Evolutionary conservation across 148 eudicot genomes (phyloP), one percentile per base, ranked within the genome.

Genomic region (Vaccinium darrowii): DNA sequence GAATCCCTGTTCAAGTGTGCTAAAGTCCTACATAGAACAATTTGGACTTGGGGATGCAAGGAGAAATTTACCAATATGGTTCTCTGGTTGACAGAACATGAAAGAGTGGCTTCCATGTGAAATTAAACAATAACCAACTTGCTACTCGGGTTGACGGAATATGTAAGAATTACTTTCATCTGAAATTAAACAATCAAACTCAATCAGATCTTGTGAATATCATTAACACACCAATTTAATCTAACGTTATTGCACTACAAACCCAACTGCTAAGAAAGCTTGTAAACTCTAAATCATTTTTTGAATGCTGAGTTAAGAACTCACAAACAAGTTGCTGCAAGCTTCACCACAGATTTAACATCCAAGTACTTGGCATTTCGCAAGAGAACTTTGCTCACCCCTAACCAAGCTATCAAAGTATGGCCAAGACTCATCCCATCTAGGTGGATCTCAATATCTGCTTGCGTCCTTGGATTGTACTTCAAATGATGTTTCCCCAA

Each of bases 141-240:
- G 33, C 33, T 30, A 0, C 33, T 30, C 33, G 33, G 33, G 33
- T 1, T 30, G 95, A 39, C 90, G 94, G 76, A 92, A 94, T 84
- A 86, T 82, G 88, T 89, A 97, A 50, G 98, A 88, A 84, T 97
- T 98, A 80, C 92, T 90, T 85, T 98, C 99, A 88, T 90, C 99
- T 97, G 95, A 88, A 89, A 86, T 16, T 80, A 53, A 71, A n/a
- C 57, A 57, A 67, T 16, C 25, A 84, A 54, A 58, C 33, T 74
- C 53, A n/a, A 77, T 54, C 58, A 80, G 54, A 81, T n/a, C 79
- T 72, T 51, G 30, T 53, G 18, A 79, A 47, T 69, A 1, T 53
- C 73, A 77, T 12, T 30, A 43, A 49, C 50, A 25, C 51, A 13
- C 30, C 71, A 4, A 21, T 8, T 51, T 19, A 33, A 36, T 58